Evolutionary conservation across 306 rosid species (phyloP).

Genomic region (Fagus crenata): DNA sequence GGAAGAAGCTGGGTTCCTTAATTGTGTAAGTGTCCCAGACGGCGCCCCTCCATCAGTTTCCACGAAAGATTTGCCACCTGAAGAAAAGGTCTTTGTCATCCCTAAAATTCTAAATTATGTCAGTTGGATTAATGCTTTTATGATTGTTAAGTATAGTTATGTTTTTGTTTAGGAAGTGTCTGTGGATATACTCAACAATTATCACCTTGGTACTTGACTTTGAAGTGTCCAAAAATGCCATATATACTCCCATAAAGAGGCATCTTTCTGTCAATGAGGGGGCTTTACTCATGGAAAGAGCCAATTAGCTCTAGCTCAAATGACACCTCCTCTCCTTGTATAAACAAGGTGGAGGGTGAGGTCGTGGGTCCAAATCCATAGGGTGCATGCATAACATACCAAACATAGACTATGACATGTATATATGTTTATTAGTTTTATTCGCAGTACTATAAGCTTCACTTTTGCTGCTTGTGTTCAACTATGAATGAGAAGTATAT

Average conservation of each 20-base stretch:
- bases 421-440: background rate
- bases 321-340: too few species aligned
- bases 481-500: background rate
- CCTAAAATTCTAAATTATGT: background rate
- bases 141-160: background rate
- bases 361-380: too few species aligned
- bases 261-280: background rate
- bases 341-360: too few species aligned
- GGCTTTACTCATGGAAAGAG: too few species aligned
- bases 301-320: too few species aligned
- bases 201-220: background rate
- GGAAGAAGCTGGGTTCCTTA: constrained; percentile 95
- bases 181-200: background rate
- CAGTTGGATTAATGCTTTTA: background rate
- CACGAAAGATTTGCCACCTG: constrained; percentile 62
- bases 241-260: background rate
- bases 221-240: background rate
- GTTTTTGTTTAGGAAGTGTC: background rate
- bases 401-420: too few species aligned
- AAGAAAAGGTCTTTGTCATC: constrained; percentile 56
- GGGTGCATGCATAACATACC: too few species aligned
- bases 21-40: constrained; percentile 96
- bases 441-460: background rate
- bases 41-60: constrained; percentile 89
- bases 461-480: background rate